Percentiles rank a stretch among this genome's conserved stretches.
Conservation (phyloP, 345 rosid genomes). For the Capsella bursapastoris region DNA sequence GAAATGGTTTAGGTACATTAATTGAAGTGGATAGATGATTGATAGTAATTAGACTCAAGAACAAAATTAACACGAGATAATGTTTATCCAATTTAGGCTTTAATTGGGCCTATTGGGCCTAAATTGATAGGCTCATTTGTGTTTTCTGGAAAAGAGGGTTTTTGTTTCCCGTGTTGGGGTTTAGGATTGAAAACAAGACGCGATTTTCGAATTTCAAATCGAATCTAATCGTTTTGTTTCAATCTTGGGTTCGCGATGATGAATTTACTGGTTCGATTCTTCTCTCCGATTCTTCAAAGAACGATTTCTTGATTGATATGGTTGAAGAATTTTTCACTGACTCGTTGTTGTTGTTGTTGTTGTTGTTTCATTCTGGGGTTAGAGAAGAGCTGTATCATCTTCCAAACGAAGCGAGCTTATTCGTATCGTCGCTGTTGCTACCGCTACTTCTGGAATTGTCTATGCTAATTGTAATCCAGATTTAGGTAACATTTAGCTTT, state of each 20-base stretch:
- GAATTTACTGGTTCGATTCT: slow-evolving; percentile 40
- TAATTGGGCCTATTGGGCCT: neutral
- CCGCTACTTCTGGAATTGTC: slow-evolving; percentile 53
- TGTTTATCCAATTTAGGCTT: neutral
- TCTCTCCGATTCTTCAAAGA: neutral
- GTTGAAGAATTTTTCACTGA: neutral
- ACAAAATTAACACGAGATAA: neutral
- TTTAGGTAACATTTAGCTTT: slow-evolving; percentile 45
- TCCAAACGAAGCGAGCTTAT: slow-evolving; percentile 41
- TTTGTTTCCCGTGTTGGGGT: neutral
- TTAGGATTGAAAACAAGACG: neutral
- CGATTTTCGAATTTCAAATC: neutral
- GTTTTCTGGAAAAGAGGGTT: slow-evolving; percentile 24
- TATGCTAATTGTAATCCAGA: slow-evolving; percentile 40
- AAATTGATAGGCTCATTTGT: too few species aligned
- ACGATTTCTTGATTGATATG: neutral
- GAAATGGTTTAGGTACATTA: neutral
- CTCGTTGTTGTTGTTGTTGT: neutral
- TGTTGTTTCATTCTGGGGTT: slow-evolving; percentile 2
- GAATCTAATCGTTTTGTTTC: neutral
- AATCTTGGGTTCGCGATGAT: slow-evolving; percentile 37
- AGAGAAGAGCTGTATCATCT: slow-evolving; percentile 50
- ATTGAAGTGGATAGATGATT: neutral
- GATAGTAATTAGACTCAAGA: too few species aligned
- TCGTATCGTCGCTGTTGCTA: slow-evolving; percentile 51